These are phyloP conservation scores for Pestalotiopsis sp. DNA, from an alignment of 2,329 filamentous ascomycete species.

Conservation along the genomic window DNA sequence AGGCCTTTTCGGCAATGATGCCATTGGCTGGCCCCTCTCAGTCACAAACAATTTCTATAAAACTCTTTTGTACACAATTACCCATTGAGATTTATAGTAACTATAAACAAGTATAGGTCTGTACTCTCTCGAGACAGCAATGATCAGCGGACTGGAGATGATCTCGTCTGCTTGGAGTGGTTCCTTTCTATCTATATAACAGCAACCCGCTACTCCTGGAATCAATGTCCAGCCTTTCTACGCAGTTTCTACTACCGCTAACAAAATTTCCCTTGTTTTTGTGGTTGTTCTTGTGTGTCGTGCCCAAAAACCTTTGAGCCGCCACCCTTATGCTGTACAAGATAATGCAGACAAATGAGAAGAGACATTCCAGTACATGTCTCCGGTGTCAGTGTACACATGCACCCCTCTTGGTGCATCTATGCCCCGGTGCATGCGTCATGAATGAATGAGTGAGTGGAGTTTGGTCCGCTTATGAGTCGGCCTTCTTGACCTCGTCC, in stretches of 20 bases:
- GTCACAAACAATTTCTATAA: not conserved
- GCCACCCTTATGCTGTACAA: constrained; percentile 11
- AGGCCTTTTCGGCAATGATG: not conserved
- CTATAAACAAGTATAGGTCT: not conserved
- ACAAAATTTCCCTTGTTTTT: constrained; percentile 21
- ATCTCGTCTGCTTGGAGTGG: constrained; percentile 12
- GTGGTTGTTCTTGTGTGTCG: not conserved
- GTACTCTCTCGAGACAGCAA: constrained; percentile 4
- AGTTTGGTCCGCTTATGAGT: constrained; percentile 19
- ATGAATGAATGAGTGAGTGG: not conserved
- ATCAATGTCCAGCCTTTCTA: constrained; percentile 21
- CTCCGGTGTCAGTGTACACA: not conserved
- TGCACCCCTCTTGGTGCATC: constrained; percentile 17
- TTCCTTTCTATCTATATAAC: constrained; percentile 18
- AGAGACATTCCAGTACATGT: constrained; percentile 12
- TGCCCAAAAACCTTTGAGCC: not conserved
- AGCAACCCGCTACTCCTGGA: constrained; percentile 14
- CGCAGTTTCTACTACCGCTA: constrained; percentile 14
- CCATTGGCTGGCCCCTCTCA: not conserved
- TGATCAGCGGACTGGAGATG: constrained; percentile 18
- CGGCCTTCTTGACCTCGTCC: constrained; percentile 22
- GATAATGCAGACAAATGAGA: constrained; percentile 31
- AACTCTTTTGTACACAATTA: not conserved
- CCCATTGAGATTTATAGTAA: not conserved
- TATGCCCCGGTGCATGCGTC: not conserved